Conservation (phyloP, 345 rosid species). For the Balakata baccata region DNA sequence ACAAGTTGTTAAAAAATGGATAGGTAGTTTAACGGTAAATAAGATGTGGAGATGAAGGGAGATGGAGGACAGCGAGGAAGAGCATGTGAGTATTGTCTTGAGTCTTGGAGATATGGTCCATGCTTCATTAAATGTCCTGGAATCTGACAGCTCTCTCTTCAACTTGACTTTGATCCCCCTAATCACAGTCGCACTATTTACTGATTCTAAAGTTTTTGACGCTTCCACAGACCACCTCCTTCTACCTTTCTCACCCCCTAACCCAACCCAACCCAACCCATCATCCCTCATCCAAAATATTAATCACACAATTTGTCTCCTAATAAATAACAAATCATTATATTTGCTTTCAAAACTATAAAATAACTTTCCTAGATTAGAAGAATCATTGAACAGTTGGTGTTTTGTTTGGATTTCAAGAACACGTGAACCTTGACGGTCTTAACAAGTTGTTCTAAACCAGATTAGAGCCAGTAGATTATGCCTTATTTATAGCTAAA, state of each 20-base stretch:
- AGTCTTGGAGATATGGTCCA: background rate
- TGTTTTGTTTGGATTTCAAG: background rate
- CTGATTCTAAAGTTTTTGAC: too few relatives aligned
- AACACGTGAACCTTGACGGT: background rate
- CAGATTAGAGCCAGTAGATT: background rate
- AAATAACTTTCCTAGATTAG: background rate
- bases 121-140: background rate
- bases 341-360: background rate
- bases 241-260: background rate
- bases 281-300: background rate
- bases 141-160: background rate
- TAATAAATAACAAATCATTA: background rate
- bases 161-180: background rate
- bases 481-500: background rate
- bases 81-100: too few relatives aligned
- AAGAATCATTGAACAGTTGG: background rate
- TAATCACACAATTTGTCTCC: background rate
- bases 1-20: too few relatives aligned
- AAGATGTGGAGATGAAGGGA: too few relatives aligned
- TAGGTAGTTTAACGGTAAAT: too few relatives aligned
- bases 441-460: background rate
- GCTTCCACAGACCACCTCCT: background rate
- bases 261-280: background rate
- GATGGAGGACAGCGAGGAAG: too few relatives aligned
- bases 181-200: background rate